Base-by-base conservation (phyloP, 2,329 filamentous ascomycete genomes). In the Fusarium siculi region DNA sequence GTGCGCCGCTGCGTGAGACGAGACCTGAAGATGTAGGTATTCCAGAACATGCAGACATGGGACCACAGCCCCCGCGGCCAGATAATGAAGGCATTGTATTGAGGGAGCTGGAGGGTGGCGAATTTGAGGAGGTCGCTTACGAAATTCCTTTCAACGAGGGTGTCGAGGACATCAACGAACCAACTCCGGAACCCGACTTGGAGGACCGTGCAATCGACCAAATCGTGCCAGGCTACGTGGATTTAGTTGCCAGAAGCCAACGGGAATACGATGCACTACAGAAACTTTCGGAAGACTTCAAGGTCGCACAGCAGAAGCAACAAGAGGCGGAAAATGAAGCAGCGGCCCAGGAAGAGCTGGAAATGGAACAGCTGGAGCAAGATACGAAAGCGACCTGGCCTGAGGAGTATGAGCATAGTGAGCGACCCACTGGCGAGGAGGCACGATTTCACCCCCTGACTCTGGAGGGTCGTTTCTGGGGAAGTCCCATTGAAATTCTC, bases 361-460 rank as follows among this genome's bases (percentile, higher is more conserved):
- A 82, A 8, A 80, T 75, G 34, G 65, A 66, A 34, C 61, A 76
- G 23, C 59, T 79, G 49, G 79, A 81, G 28, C 76, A 73, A n/a
- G 72, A 77, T 11, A 18, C 32, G 52, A 64, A 75, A 7, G 44
- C 74, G 70, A 73, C 55, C 73, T 74, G 76, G 64, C 80, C 81
- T 30, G 81, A 82, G 11, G 81, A 79, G 40, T 30, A 67, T 14
- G 75, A 78, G n/a, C 77, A 78, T 40, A 76, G 78, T 10, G 80
- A 84, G 80, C 84, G 66, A 56, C 81, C 74, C 19, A 25, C 59
- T 32, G 79, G 76, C 7, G 78, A 83, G 63, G 62, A 66, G 30
- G 82, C 84, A 12, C 90, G 93, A 23, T 86, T 91, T 25, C 96
- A 98, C 81, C 91, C 92, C 7, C 86, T 94, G 65, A 97, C 95